Evolutionary conservation across 768 basidiomycete species (phyloP), one percentile per base, ranked within the genome.

Genomic region (Rossbeevera mucosa): DNA sequence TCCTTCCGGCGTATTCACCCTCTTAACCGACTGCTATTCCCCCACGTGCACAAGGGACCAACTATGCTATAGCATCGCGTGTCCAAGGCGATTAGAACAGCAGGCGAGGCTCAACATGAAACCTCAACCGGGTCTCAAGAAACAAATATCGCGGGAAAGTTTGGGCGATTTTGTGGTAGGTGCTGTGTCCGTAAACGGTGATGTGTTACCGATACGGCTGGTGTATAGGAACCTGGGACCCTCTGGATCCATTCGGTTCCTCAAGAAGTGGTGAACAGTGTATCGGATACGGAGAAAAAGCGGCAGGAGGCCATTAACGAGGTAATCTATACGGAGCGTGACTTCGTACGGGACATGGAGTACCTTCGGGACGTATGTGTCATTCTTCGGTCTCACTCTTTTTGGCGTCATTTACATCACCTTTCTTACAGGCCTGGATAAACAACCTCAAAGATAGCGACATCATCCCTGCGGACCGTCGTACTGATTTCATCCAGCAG

Each of bases 241-340:
- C 74, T 98, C 4, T 98, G 96, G 96, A 86, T 95, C 44, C 94
- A 97, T 66, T 89, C 93, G 0, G 96, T 99, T 2, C 91, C 96
- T 5, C 85, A 89, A 67, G 94, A 97, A 67, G 85, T 99, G 33
- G 85, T 89, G 28, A 91, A 94, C 62, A 90, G 87, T 63, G 93
- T 97, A 21, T 88, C 88, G 4, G 94, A 96, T 52, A 77, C 77
- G 22, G 95, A 99, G 76, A 96, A 94, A 80, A 94, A 81, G 69
- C 81, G 95, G 2, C 95, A 98, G 67, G 96, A 99, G 69, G 91
- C 92, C 20, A 98, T 99, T 74, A 97, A 98, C 65, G 96, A 99
- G 73, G 91, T 96, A 30, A 85, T 83, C 51, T 82, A 82, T 57
- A 99, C 96, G 7, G 96, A 98, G 67, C 81, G 94, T 24, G 96